Evolutionary conservation across 1,284 basidiomycete genomes (phyloP), one percentile per base, ranked within the genome.

Genomic region (Microbotryomycetes sp.): DNA sequence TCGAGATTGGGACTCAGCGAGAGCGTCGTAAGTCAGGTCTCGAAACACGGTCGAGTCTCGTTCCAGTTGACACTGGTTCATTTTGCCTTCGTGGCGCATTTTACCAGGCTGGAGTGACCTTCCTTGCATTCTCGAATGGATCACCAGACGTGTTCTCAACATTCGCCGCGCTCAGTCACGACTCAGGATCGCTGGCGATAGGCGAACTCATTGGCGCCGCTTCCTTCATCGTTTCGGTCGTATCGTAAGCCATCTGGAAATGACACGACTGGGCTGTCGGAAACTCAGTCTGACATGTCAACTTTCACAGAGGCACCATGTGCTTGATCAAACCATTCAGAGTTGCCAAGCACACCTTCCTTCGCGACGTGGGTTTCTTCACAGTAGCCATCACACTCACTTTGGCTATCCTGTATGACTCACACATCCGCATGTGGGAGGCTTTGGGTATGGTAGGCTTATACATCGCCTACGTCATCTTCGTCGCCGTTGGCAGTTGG

Each of bases 181-280:
- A 86, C 70, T 90, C 92, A 1, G 92, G 92, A 6, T 85, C 89
- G 58, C 78, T 98, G 56, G 94, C 94, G 0, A 85, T 98, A 54
- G 94, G 94, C 45, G 94, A 98, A 76, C 82, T 98, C 5, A 80
- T 98, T 25, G 94, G 94, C 16, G 94, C 94, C 1, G 93, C 94
- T 1, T 84, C 89, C 2, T 98, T 97, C 78, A 94, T 97, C 74
- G 86, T 92, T 23, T 91, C 90, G 3, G 92, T 93, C 72, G 92
- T 98, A 46, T 92, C 75, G 49, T 66, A 25, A 49, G 62, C 49
- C 5, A 29, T 9, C 19, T 36, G 12, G 25, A 22, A 31, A 28
- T 4, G 15, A 36, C 6, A 6, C 9, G 7, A 26, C 9, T 7
- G 9, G 14, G 30, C 53, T 29, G 23, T n/a, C n/a, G n/a, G 36